These are phyloP conservation scores for Smallanthus sonchifolius DNA, from an alignment of 129 eudicot species.

Conservation along the genomic window DNA sequence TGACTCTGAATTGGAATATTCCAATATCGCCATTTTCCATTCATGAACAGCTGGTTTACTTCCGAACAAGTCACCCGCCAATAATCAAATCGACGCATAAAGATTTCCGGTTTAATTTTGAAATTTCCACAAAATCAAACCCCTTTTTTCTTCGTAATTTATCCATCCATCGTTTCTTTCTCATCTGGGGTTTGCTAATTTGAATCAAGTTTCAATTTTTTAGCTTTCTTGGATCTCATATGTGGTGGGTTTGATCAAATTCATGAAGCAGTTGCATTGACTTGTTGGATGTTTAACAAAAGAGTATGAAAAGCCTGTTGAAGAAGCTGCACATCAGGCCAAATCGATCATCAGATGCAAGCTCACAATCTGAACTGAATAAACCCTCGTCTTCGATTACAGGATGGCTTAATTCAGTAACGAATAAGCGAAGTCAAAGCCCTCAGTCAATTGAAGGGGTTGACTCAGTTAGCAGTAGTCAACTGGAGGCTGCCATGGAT, in stretches of 20 bases:
- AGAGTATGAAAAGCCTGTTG: slow-evolving; percentile 70
- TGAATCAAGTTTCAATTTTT: not conserved
- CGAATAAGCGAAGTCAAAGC: slow-evolving; percentile 56
- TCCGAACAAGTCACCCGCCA: not conserved
- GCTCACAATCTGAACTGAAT: slow-evolving; percentile 35
- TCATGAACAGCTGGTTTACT: not conserved
- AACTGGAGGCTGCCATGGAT: slow-evolving; percentile 64
- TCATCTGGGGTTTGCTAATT: slow-evolving; percentile 4
- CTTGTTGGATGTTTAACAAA: slow-evolving; percentile 14
- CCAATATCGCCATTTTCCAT: not conserved
- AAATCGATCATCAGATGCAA: slow-evolving; percentile 51
- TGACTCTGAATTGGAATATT: not conserved
- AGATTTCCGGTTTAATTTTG: not conserved
- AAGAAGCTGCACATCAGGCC: slow-evolving; percentile 71
- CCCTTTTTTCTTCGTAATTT: not conserved
- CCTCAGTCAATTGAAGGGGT: slow-evolving; percentile 60
- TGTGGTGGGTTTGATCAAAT: slow-evolving; percentile 22
- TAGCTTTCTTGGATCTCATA: slow-evolving; percentile 26
- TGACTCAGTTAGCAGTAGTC: slow-evolving; percentile 63
- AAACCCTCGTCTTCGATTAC: slow-evolving; percentile 63
- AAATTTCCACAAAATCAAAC: not conserved
- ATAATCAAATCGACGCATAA: not conserved
- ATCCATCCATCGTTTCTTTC: not conserved
- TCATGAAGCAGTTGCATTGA: slow-evolving; percentile 40
- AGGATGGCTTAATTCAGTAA: slow-evolving; percentile 82